phyloP scores from a whole-genome alignment of 495 filamentous ascomycete genomes.

The Neurospora terricola region DNA sequence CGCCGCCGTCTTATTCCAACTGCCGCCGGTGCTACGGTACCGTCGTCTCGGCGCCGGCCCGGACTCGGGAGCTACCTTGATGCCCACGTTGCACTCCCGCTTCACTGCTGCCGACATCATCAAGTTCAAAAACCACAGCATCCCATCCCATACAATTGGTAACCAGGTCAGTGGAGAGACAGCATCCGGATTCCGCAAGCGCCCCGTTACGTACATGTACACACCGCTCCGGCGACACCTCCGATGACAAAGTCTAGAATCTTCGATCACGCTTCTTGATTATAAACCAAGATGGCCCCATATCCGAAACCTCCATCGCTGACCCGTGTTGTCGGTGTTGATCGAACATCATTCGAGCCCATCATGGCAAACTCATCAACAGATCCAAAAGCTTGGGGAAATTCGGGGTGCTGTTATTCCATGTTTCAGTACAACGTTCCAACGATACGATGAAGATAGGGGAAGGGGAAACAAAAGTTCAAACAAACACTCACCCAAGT shows the following conservation, averaged over 20 bases:
- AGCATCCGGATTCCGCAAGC: neutral
- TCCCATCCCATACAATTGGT: neutral
- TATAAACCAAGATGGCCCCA: neutral
- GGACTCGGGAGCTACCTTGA: neutral
- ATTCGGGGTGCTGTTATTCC: conserved; percentile 6
- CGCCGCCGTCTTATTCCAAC: neutral
- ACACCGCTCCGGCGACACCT: neutral
- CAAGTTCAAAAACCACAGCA: neutral
- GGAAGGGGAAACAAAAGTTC: neutral
- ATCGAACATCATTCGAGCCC: neutral
- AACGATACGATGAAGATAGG: neutral
- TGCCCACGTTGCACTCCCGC: neutral
- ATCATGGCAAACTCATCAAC: conserved; percentile 7
- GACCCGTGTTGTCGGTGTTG: neutral
- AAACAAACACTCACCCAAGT: conserved; percentile 29
- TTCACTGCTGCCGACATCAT: neutral
- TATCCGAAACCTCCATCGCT: neutral
- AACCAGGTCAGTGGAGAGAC: neutral
- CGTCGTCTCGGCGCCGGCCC: neutral
- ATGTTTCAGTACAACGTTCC: neutral
- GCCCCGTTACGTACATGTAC: neutral
- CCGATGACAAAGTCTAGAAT: neutral
- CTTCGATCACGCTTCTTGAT: neutral
- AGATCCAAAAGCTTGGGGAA: conserved; percentile 11
- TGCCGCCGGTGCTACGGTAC: too few relatives aligned